Conservation (phyloP, 805 yeast genomes). For the Lipomyces japonicus region DNA sequence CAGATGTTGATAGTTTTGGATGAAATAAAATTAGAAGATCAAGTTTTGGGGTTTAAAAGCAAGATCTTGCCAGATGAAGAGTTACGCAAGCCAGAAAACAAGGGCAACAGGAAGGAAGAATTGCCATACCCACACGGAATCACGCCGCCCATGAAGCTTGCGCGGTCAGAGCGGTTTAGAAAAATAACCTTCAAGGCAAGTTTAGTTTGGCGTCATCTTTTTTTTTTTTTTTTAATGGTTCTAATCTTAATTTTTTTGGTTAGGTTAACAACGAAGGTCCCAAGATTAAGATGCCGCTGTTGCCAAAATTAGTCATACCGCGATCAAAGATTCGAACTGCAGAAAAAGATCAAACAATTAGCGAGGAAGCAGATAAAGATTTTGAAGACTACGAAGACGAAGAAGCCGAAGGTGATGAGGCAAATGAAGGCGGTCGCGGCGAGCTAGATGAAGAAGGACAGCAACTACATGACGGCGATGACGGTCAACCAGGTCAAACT, state of each 20-base stretch:
- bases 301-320: constrained; percentile 20
- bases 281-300: constrained; percentile 16
- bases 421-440: constrained; percentile 24
- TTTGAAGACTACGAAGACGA: constrained; percentile 15
- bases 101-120: constrained; percentile 23
- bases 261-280: constrained; percentile 8
- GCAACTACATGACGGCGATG: neutral
- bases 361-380: neutral
- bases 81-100: constrained; percentile 17
- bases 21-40: constrained; percentile 47
- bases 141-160: constrained; percentile 73
- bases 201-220: constrained; percentile 35
- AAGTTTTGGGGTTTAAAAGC: constrained; percentile 33
- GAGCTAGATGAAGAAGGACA: constrained; percentile 5
- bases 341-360: constrained; percentile 32
- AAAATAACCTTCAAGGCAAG: constrained; percentile 65
- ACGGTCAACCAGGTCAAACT: constrained; percentile 25
- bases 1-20: constrained; percentile 79
- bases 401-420: constrained; percentile 26
- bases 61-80: constrained; percentile 33
- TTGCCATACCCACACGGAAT: constrained; percentile 66
- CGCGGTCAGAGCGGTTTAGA: constrained; percentile 65
- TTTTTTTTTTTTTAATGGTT: neutral
- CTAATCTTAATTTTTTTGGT: neutral
- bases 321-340: constrained; percentile 30